Evolutionary conservation across 2,329 filamentous ascomycete species (phyloP), one percentile per base, ranked within the genome.

Genomic region (Lachnellula suecica): DNA sequence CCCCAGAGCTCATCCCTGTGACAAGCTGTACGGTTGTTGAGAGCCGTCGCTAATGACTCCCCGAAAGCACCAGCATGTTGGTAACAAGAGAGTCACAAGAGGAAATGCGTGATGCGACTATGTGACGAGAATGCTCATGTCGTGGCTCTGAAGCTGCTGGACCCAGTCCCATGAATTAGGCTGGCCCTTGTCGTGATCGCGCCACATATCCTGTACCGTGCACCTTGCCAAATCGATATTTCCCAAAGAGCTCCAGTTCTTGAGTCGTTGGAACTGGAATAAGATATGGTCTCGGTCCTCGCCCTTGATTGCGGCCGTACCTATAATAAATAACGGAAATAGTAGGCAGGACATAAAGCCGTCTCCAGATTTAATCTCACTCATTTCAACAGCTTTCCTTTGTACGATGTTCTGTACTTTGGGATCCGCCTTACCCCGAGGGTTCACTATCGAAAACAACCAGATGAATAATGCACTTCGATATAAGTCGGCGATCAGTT

Each of bases 321-420:
- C 61, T 9, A 57, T 49, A n/a, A 63, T 42, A 31, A 63, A 63
- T 4, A 62, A 41, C 3, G 61, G 61, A 29, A 63, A 63, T 3
- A 63, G 44, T 24, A 63, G 47, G 25, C 53, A 59, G n/a, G 59
- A 27, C 51, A 57, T 54, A 10, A 57, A 44, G 4, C 54, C 56
- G 19, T 60, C 50, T 15, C 48, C 44, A 5, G 42, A 13, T 27
- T 53, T 52, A n/a, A 62, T 58, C 22, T 56, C 38, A 13, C 38
- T 40, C 42, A 63, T 57, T 4, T 35, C 55, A 10, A 17, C 22
- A n/a, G 45, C 22, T 8, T 55, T 56, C 15, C 20, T 8, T 2
- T 47, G 35, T 11, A 62, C 53, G 3, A 47, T 44, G 23, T 31
- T 20, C 23, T 59, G 58, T 15, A 62, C 40, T 17, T 52, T 52